A percentile compares a stretch with the other conserved stretches of the same genome.
Conservation (phyloP, 805 yeast species). For the Komagataella populi region DNA sequence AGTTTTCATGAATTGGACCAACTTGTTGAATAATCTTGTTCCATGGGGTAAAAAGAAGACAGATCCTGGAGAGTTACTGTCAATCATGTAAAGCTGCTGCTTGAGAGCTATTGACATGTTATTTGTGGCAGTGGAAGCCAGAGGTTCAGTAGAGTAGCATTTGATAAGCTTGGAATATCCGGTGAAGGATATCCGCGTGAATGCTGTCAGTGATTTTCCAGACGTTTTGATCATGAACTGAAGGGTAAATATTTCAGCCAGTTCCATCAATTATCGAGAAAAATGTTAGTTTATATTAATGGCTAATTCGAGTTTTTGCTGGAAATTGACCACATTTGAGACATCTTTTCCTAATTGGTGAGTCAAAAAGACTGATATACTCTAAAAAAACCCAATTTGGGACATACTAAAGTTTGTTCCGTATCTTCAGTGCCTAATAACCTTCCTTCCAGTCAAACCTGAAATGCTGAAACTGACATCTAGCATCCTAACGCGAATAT, state of each 20-base stretch:
- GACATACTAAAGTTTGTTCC: no score
- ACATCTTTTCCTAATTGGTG: no score
- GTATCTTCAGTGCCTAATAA: no score
- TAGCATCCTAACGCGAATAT: not conserved
- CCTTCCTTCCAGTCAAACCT: not conserved
- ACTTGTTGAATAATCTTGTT: constrained; percentile 67
- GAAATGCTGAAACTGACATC: not conserved
- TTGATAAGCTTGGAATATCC: not conserved
- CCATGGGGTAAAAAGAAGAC: constrained; percentile 91
- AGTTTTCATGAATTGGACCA: constrained; percentile 70
- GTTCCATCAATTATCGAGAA: not conserved
- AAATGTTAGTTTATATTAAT: not conserved
- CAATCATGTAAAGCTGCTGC: constrained; percentile 71
- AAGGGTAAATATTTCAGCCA: not conserved
- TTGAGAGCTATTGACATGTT: constrained; percentile 34
- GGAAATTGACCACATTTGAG: not conserved
- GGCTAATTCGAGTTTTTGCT: not conserved
- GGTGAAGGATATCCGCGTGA: not conserved
- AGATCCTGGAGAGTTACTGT: constrained; percentile 80
- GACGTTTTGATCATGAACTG: not conserved
- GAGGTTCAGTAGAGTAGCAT: not conserved
- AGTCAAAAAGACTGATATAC: no score
- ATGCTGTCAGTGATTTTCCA: not conserved
- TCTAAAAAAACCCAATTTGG: no score
- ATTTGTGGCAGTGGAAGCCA: constrained; percentile 17